Conservation (phyloP, 768 basidiomycete species). For the Termitomyces sp. region DNA sequence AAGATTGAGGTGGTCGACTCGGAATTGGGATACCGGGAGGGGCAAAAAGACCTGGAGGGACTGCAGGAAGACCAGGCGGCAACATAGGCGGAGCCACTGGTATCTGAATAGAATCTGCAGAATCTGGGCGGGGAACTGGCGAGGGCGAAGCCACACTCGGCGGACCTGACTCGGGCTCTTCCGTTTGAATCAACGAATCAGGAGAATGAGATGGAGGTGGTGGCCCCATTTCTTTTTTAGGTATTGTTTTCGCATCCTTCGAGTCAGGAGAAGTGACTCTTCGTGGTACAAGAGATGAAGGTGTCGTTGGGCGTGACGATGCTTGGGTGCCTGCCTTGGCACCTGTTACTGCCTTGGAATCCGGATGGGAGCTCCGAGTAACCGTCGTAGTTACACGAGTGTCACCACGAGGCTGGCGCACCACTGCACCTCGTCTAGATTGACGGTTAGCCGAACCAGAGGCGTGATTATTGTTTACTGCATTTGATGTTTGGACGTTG, state of each 20-base stretch:
- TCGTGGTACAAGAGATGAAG: slow-evolving; percentile 31
- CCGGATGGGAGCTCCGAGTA: slow-evolving; percentile 31
- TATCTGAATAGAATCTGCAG: slow-evolving; percentile 28
- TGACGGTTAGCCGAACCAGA: slow-evolving; percentile 28
- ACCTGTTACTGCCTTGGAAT: slow-evolving; percentile 34
- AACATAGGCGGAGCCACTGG: slow-evolving; percentile 25
- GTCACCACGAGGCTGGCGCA: slow-evolving; percentile 47
- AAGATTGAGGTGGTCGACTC: slow-evolving; percentile 39
- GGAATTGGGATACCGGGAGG: slow-evolving; percentile 67
- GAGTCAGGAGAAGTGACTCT: slow-evolving; percentile 40
- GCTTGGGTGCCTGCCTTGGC: slow-evolving; percentile 42
- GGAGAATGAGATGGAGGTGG: slow-evolving; percentile 36
- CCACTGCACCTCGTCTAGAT: slow-evolving; percentile 36
- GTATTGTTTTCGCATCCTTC: slow-evolving; percentile 32
- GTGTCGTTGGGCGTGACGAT: slow-evolving; percentile 60
- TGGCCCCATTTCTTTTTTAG: slow-evolving; percentile 31
- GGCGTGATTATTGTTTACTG: slow-evolving; percentile 12
- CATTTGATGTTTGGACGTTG: slow-evolving; percentile 15
- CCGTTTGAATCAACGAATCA: slow-evolving; percentile 44
- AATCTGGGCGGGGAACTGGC: slow-evolving; percentile 16
- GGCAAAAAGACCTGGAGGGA: slow-evolving; percentile 50
- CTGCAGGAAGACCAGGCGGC: slow-evolving; percentile 38
- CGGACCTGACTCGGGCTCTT: slow-evolving; percentile 43
- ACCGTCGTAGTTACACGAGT: slow-evolving; percentile 24
- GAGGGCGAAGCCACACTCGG: slow-evolving; percentile 38